Base-by-base conservation (phyloP, 148 eudicot genomes). In the Nyssa sinensis region DNA sequence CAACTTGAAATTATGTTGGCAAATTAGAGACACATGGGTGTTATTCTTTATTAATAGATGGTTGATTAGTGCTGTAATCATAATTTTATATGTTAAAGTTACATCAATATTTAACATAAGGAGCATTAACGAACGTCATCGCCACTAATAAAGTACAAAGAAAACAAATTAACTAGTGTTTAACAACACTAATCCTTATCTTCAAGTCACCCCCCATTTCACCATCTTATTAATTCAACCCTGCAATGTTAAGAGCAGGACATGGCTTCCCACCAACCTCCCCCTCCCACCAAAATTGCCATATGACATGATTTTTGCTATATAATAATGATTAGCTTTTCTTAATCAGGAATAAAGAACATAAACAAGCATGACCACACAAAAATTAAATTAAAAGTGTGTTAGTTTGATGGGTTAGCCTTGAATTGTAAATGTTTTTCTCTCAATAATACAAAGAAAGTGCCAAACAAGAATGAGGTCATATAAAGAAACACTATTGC, bases 401-500 rank as follows among this genome's bases (percentile, higher is more conserved):
- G 31, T 10, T 10, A 55, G 5, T 66, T n/a, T 34, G 70, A 51
- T 74, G 14, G n/a, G 62, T 55, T 24, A 32, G 49, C 24, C 24
- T 29, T 21, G 4, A 47, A 53, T 53, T 17, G 6, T 23, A 55
- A 17, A n/a, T 55, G 23, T 55, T 55, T 21, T 30, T 1, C 25
- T 17, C 9, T 34, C 21, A 17, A 33, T 57, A 39, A 71, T 34
- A 27, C 33, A 71, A 70, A 16, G 64, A 58, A 58, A 69, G 21
- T 1, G 55, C 27, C 66, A 41, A 76, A 69, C 44, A 41, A 60
- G 34, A 67, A 25, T 62, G 74, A 67, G 58, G 64, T 60, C 37
- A 37, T 31, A 62, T 41, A 3, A 49, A 25, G 73, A 47, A 76
- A 62, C 68, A 69, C 62, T 62, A 69, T 69, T 49, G 74, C 12